Conservation (phyloP, 257 asterid species). For the Oldenlandia corymbosa region DNA sequence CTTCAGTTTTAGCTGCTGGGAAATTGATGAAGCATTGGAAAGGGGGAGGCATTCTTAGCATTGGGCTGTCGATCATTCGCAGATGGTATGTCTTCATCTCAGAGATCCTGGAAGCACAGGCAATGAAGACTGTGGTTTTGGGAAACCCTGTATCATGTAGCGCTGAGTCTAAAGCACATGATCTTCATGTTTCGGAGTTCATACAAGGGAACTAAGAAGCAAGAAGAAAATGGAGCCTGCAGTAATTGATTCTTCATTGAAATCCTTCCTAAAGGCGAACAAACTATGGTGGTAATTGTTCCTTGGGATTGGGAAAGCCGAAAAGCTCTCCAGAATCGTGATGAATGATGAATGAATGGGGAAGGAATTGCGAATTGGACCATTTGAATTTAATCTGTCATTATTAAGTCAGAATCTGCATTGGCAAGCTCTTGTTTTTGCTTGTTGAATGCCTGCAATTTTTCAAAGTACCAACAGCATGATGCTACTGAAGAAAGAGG, state of each 20-base stretch:
- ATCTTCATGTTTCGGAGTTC: background rate
- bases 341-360: no score
- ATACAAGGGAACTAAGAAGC: background rate
- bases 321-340: no score
- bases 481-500: no score
- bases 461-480: no score
- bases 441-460: no score
- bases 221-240: background rate
- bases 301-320: no score
- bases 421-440: no score
- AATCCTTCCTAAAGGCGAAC: background rate
- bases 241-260: background rate
- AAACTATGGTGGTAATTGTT: no score
- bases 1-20: constrained; percentile 6
- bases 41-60: background rate
- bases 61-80: constrained; percentile 4
- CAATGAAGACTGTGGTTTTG: constrained; percentile 21
- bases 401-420: no score
- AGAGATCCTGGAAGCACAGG: constrained; percentile 17
- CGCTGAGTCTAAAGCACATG: background rate
- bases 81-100: constrained; percentile 1
- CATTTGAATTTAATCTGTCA: no score
- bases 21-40: background rate
- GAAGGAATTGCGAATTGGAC: no score
- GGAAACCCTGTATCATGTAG: constrained; percentile 9